Base-by-base conservation (phyloP, 192 early-diverging fungal genomes). In the Ramicandelaber brevisporus region DNA sequence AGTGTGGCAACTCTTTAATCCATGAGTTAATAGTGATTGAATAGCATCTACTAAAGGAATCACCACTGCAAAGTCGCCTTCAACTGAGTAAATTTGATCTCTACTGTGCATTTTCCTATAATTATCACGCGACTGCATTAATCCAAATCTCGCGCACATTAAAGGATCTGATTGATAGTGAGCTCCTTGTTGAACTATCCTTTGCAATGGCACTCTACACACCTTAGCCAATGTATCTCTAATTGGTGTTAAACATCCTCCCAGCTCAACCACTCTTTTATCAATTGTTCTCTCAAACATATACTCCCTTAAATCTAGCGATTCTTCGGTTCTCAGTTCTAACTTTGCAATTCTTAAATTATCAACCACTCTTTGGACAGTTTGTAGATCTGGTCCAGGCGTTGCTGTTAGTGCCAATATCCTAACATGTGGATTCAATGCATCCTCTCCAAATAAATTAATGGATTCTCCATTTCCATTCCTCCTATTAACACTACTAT, bases 381-480 rank as follows among this genome's bases (percentile, higher is more conserved):
- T 57, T 8, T 67, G 43, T 8, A 68, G 47, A 4, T 69, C 63
- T 1, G 61, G 58, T 5, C 87, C 83, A 0, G 84, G 82, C 0
- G 84, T 93, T 0, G 84, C 88, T 0, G 79, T 73, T 21, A 93
- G 50, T 0, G 84, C 84, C 39, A 93, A 43, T 5, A 89, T 54
- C 5, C 88, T 66, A 38, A 83, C n/a, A n/a, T n/a, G n/a, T n/a
- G n/a, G n/a, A n/a, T n/a, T n/a, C n/a, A n/a, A n/a, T n/a, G n/a
- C n/a, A n/a, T n/a, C n/a, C n/a, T n/a, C n/a, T n/a, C n/a, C n/a
- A n/a, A n/a, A n/a, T n/a, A n/a, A n/a, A n/a, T n/a, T n/a, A n/a
- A n/a, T n/a, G n/a, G n/a, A n/a, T n/a, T n/a, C n/a, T n/a, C n/a
- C n/a, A n/a, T n/a, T n/a, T n/a, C n/a, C n/a, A n/a, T n/a, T n/a